Evolutionary conservation across 2,329 filamentous ascomycete species (phyloP).

Genomic region (Colletotrichum orbiculare): DNA sequence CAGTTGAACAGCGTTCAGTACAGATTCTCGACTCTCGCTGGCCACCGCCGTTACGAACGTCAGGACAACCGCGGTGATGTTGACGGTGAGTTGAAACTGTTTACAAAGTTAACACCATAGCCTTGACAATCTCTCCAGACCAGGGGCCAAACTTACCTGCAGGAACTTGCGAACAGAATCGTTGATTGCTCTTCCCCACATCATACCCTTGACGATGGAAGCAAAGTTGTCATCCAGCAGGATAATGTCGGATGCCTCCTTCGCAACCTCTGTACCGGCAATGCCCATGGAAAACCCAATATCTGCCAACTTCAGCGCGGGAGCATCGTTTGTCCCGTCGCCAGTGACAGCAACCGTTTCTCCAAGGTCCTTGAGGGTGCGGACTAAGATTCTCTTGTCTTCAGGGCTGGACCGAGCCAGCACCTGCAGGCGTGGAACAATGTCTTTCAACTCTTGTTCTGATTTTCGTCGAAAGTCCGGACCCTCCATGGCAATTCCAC

Average conservation of each 20-base stretch:
- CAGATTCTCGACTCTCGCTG: slow-evolving; percentile 59
- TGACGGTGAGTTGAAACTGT: slow-evolving; percentile 69
- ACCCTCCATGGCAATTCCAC: slow-evolving; percentile 66
- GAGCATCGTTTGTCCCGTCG: slow-evolving; percentile 75
- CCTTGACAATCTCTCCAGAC: slow-evolving; percentile 51
- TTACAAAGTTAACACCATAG: slow-evolving; percentile 70
- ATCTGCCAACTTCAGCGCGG: slow-evolving; percentile 73
- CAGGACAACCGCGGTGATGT: slow-evolving; percentile 69
- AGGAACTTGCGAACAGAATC: slow-evolving; percentile 74
- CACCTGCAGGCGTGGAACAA: slow-evolving; percentile 73
- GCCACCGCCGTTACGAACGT: slow-evolving; percentile 69
- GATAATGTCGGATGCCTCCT: slow-evolving; percentile 71
- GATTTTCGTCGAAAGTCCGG: slow-evolving; percentile 66
- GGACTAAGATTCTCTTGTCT: slow-evolving; percentile 75
- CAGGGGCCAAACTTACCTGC: slow-evolving; percentile 51
- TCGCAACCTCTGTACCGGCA: slow-evolving; percentile 72
- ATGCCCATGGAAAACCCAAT: slow-evolving; percentile 77
- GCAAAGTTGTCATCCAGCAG: slow-evolving; percentile 72
- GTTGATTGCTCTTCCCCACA: slow-evolving; percentile 72
- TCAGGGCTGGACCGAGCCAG: slow-evolving; percentile 76
- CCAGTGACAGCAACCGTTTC: slow-evolving; percentile 75
- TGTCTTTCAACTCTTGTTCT: slow-evolving; percentile 59
- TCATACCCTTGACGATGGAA: slow-evolving; percentile 71
- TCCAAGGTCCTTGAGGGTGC: slow-evolving; percentile 71
- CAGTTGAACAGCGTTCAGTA: slow-evolving; percentile 69